Evolutionary conservation across 306 rosid species (phyloP).

Genomic region (Cucumis cinereus): DNA sequence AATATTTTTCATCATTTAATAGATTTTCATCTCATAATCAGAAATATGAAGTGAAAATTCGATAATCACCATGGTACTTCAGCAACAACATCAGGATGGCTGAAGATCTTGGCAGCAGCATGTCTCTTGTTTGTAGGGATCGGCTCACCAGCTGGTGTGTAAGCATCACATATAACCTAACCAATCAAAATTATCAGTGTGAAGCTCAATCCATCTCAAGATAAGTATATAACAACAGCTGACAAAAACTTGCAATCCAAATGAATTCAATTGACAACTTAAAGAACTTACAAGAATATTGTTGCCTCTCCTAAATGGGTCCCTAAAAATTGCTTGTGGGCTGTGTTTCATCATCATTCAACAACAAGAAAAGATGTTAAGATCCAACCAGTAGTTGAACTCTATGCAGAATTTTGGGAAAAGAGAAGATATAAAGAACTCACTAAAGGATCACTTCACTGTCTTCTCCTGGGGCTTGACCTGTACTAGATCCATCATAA

Average conservation of each 20-base stretch:
- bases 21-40: background rate
- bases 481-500: conserved; percentile 88
- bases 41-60: background rate
- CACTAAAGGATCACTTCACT: conserved; percentile 86
- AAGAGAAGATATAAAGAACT: background rate
- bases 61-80: conserved; percentile 37
- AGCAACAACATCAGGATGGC: conserved; percentile 26
- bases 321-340: conserved; percentile 86
- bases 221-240: background rate
- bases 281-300: conserved; percentile 40
- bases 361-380: background rate
- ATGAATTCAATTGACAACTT: background rate
- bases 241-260: background rate
- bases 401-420: background rate
- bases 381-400: background rate
- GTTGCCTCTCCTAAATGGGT: conserved; percentile 80
- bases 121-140: conserved; percentile 36
- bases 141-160: conserved; percentile 38
- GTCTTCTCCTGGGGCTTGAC: conserved; percentile 83
- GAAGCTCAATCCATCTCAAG: background rate
- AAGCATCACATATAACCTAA: conserved; percentile 37
- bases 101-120: conserved; percentile 35
- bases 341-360: conserved; percentile 18
- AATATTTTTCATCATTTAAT: background rate
- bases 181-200: background rate